Conservation (phyloP, 1,284 basidiomycete genomes). For the Sphaerobolus stellatus region DNA sequence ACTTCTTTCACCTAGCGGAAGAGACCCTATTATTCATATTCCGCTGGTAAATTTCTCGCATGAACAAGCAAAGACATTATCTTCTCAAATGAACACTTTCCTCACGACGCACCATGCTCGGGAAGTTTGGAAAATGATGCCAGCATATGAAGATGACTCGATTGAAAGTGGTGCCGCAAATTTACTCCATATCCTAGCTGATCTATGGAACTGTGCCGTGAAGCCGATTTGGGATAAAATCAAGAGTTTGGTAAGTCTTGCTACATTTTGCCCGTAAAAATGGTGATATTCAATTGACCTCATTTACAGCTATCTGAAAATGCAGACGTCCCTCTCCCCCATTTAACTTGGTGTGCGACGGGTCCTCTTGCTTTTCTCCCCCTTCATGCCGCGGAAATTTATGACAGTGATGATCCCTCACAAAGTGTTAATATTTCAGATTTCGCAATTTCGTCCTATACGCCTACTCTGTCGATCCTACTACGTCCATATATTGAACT, state of each 20-base stretch:
- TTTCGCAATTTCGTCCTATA: conserved; percentile 25
- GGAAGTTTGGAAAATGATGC: not conserved
- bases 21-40: not conserved
- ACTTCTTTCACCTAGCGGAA: not conserved
- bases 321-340: conserved; percentile 3
- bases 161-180: too few species aligned
- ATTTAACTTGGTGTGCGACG: conserved; percentile 34
- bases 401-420: conserved; percentile 12
- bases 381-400: conserved; percentile 33
- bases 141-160: not conserved
- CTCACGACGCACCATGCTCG: not conserved
- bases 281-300: too few species aligned
- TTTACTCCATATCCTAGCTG: conserved; percentile 1
- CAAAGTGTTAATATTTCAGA: conserved; percentile 14
- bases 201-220: conserved; percentile 11
- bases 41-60: not conserved
- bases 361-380: conserved; percentile 32
- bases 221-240: conserved; percentile 9
- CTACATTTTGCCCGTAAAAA: too few species aligned
- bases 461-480: conserved; percentile 22
- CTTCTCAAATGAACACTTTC: not conserved
- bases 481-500: not conserved
- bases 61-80: not conserved
- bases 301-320: not conserved
- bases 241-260: conserved; percentile 1